Evolutionary conservation across 2,329 filamentous ascomycete genomes (phyloP).

Genomic region (Paraconiothyrium sp.): DNA sequence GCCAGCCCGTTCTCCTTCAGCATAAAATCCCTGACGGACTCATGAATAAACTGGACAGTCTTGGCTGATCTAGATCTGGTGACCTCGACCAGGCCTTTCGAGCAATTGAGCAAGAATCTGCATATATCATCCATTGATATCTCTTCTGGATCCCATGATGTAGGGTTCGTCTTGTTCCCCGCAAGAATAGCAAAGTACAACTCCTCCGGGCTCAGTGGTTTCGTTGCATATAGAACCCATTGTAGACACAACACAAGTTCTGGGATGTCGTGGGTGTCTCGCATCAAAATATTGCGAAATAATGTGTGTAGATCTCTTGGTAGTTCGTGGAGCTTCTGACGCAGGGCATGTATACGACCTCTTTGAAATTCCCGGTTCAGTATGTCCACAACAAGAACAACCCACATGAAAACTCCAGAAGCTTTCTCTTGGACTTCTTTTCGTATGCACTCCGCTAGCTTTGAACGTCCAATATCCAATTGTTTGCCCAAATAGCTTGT

Average conservation of each 20-base stretch:
- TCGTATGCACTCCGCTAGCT: constrained; percentile 28
- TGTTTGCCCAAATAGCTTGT: constrained; percentile 23
- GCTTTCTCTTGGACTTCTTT: constrained; percentile 47
- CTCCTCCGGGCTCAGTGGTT: constrained; percentile 50
- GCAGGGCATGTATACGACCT: constrained; percentile 41
- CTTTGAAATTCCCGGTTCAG: constrained; percentile 53
- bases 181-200: constrained; percentile 18
- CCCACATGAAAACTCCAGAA: constrained; percentile 57
- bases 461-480: constrained; percentile 23
- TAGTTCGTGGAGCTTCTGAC: constrained; percentile 48
- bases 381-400: constrained; percentile 56
- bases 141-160: constrained; percentile 36
- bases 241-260: constrained; percentile 53
- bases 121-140: constrained; percentile 17
- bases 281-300: constrained; percentile 54
- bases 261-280: constrained; percentile 48
- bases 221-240: constrained; percentile 63
- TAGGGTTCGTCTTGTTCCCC: constrained; percentile 11
- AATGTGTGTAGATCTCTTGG: constrained; percentile 56
- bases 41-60: constrained; percentile 37
- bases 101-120: constrained; percentile 25
- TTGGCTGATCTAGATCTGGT: constrained; percentile 24
- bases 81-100: constrained; percentile 26
- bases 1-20: constrained; percentile 43
- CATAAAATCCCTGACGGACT: constrained; percentile 48